Evolutionary conservation across 2,329 filamentous ascomycete genomes (phyloP).

Genomic region (Pyrenophora teres): DNA sequence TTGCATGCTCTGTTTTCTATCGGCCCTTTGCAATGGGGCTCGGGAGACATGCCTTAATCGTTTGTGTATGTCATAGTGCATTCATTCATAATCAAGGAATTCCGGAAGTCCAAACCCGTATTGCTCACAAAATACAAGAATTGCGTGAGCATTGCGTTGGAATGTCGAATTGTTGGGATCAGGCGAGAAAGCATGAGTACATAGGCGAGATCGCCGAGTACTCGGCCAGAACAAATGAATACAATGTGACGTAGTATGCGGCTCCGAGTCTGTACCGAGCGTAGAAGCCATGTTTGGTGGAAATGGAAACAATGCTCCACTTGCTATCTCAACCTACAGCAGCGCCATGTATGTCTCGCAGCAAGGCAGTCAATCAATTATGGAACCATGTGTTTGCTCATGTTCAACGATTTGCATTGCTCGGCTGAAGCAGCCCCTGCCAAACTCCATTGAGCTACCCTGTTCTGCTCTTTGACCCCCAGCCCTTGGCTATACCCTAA

Average conservation of each 20-base stretch:
- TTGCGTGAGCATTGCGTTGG: not conserved
- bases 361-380: not conserved
- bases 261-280: constrained; percentile 4
- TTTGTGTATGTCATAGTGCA: constrained; percentile 7
- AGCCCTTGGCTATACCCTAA: constrained; percentile 18
- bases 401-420: constrained; percentile 19
- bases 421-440: constrained; percentile 13
- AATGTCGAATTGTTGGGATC: not conserved
- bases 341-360: not conserved
- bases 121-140: not conserved
- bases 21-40: constrained; percentile 13
- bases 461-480: constrained; percentile 11
- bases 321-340: not conserved
- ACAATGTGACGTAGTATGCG: not conserved
- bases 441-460: constrained; percentile 11
- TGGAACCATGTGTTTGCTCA: not conserved
- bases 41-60: constrained; percentile 9
- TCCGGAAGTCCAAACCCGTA: not conserved
- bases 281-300: not conserved
- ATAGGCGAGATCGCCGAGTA: constrained; percentile 4
- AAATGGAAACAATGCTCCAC: too few species aligned
- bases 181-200: not conserved
- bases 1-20: constrained; percentile 11
- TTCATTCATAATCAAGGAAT: not conserved
- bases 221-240: constrained; percentile 7